Base-by-base conservation (phyloP, 1,139 yeast species). In the Suhomyces chickasaworum region DNA sequence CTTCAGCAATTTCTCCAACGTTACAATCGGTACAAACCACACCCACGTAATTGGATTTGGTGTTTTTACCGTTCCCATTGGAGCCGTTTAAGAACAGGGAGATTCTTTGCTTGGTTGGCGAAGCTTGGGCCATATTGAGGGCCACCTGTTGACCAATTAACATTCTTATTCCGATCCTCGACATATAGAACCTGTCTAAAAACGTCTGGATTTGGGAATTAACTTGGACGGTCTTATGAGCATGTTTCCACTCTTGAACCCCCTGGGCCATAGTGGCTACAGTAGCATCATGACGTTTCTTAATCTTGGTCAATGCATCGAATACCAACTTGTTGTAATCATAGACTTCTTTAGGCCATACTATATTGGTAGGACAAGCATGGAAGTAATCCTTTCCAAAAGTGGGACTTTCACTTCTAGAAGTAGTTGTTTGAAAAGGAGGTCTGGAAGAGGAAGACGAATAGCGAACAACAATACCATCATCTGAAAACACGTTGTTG, bases 191-290 rank as follows among this genome's bases (percentile, higher is more conserved):
- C 29, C 93, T 65, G 64, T 89, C 96, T 53, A 89, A 71, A 59
- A 89, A 89, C 12, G 84, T 78, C 63, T 89, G 95, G 41, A 89
- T 82, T 17, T 83, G 78, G 27, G 88, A 79, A 56, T 83, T 84
- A 33, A 74, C 81, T 54, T 61, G 71, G 34, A 73, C 68, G 2
- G 74, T 73, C 55, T 71, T 71, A 57, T 77, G 78, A 54, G 74
- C 79, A 49, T 58, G 64, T 61, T 89, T 89, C 96, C 96, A 90
- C 66, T 88, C 95, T 58, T 86, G 84, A 8, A 89, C 95, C 16
- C 97, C 97, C 58, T 88, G 91, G 1, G 97, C 97, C 65, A 90
- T 86, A 0, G 96, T 89, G 9, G 95, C 87, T 10, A 90, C 97
- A 0, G 96, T 91, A 2, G 96, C 95, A 66, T 90, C 97, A 62